Base-by-base conservation (phyloP, 1,284 basidiomycete species). In the Sporisorium iseilematis-ciliati region DNA sequence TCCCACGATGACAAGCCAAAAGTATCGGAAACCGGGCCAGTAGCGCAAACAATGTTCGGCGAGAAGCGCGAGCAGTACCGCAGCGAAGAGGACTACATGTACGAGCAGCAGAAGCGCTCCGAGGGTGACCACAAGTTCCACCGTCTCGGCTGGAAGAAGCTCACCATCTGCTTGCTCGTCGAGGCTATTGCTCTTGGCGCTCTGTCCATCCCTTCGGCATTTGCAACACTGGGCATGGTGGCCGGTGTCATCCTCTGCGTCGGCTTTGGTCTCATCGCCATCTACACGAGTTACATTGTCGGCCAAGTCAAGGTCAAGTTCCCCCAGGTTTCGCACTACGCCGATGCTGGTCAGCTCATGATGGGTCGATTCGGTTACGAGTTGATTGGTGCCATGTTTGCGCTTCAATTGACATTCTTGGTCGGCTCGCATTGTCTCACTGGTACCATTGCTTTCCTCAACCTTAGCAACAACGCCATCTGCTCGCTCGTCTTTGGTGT, bases 401-500 rank as follows among this genome's bases (percentile, higher is more conserved):
- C 71, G 12, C 57, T 81, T 23, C 69, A 78, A 55, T 52, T 82
- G 26, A 77, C 72, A 23, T 48, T 79, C 16, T 65, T 76, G 1
- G 75, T 76, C 23, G 61, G 77, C 18, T 82, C 81, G 2, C 81
- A 84, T 57, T 76, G 76, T 49, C 71, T 82, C n/a, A 82, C 81
- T 10, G 81, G 79, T 23, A 76, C 75, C 21, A 74, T 80, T 23
- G 71, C 76, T 7, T 78, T 81, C 62, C 57, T 73, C 57, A 79
- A 73, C 61, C 50, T 82, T 31, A 67, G 67, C 58, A 46, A 65
- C 57, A 63, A 76, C 26, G 69, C 68, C 51, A 59, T 77, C 57
- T 82, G 81, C 65, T 69, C 67, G 26, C 50, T 82, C 46, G 77
- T 67, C 33, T 82, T 81, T 53, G 74, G 73, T 45, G 63, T 79